Conservation (phyloP, 352 stramenopile genomes). For the Pythium phragmitis region DNA sequence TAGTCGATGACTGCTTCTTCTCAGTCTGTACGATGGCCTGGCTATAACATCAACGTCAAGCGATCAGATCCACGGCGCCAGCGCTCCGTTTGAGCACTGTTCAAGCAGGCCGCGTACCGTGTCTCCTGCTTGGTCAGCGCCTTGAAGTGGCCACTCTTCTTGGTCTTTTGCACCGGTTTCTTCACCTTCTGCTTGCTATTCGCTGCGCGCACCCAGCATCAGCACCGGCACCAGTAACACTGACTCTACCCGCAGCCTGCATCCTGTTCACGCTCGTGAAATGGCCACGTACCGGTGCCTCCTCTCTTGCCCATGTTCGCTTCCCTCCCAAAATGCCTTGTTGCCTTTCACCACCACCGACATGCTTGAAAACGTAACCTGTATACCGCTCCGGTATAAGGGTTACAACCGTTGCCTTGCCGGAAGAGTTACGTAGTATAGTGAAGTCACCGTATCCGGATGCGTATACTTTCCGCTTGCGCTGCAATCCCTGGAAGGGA, state of each 20-base stretch:
- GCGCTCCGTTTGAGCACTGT: neutral
- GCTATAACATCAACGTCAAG: conserved; percentile 21
- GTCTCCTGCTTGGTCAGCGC: conserved; percentile 66
- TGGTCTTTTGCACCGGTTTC: conserved; percentile 26
- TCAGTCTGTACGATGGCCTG: conserved; percentile 35
- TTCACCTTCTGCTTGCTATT: conserved; percentile 41
- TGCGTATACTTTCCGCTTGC: neutral
- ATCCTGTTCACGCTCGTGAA: neutral
- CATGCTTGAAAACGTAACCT: conserved; percentile 1
- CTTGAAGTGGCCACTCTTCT: conserved; percentile 68
- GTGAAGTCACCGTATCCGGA: neutral
- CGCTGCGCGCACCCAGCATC: conserved; percentile 3
- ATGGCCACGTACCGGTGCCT: conserved; percentile 14
- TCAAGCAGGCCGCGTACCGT: conserved; percentile 27
- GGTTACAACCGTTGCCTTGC: too few species aligned
- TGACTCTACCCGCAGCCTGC: neutral
- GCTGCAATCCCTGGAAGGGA: conserved; percentile 14
- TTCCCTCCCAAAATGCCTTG: conserved; percentile 7
- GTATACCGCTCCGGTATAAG: neutral
- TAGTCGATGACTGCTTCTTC: conserved; percentile 29
- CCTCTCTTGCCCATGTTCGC: conserved; percentile 46
- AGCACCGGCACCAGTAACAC: neutral
- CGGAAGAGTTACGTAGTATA: neutral
- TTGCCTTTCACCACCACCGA: conserved; percentile 23
- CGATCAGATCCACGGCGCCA: neutral